Evolutionary conservation across 2,329 filamentous ascomycete genomes (phyloP), one percentile per base, ranked within the genome.

Genomic region (Cytospora paraplurivora): DNA sequence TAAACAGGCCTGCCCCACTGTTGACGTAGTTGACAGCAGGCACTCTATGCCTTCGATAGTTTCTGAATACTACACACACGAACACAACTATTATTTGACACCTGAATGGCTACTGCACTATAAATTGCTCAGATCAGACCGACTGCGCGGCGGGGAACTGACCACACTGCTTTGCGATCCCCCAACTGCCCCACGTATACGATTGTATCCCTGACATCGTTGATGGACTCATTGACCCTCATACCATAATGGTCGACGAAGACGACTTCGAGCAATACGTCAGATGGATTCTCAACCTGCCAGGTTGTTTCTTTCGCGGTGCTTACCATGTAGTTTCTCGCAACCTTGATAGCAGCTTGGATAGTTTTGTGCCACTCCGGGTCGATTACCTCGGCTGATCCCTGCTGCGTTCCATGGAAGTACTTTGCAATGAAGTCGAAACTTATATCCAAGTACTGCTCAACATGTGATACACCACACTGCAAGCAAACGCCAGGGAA

Each of bases 401-500:
- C 41, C 8, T 15, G 17, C 6, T 13, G 11, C 38, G 38, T 41
- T 6, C 56, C 56, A 49, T 59, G 17, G 10, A 59, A 4, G 4
- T 19, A 8, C 7, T 32, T 49, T 5, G 34, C 12, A 7, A 41
- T 27, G 21, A 59, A 59, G 33, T 12, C 5, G 15, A 59, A 11
- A 11, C 34, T 19, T 6, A 41, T 21, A n/a, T 59, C 34, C 15
- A 59, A 7, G 10, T 52, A 59, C 5, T 52, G 47, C 19, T 38
- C 27, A 1, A 11, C 11, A 4, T 11, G 7, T 0, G 1, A 0
- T 0, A 1, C 2, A 1, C 10, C 21, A 11, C 56, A 59, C 1
- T 19, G 11, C 3, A 11, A 59, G 0, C 56, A 59, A 1, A 51
- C 33, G 1, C 33, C 19, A 0, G 47, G 34, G n/a, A 59, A 59